A percentile compares a stretch with the other conserved stretches of the same genome.
phyloP scores from a whole-genome alignment of 495 filamentous ascomycete species.

The Penicillium ochrochloron region DNA sequence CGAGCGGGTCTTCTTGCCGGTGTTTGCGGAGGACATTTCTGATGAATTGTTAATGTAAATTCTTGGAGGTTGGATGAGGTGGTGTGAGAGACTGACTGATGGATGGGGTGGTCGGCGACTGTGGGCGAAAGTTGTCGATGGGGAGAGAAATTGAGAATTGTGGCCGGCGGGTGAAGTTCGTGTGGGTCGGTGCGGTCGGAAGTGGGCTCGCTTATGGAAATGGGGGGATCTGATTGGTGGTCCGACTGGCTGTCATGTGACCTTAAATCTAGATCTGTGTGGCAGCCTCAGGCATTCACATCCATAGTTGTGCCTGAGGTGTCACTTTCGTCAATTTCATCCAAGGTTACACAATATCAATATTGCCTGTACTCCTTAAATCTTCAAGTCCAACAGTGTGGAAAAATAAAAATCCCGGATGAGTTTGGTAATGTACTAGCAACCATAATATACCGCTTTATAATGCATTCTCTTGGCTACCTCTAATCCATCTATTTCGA shows the following conservation, averaged over 20 bases:
- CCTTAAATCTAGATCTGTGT: background rate
- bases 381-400: background rate
- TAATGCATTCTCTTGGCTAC: background rate
- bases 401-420: background rate
- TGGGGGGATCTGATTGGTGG: conserved; percentile 21
- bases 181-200: background rate
- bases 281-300: background rate
- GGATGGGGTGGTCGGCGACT: conserved; percentile 49
- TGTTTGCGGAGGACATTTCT: conserved; percentile 73
- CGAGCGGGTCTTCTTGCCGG: conserved; percentile 80
- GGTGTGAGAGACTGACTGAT: conserved; percentile 35
- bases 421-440: background rate
- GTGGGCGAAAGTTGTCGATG: conserved; percentile 52
- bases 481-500: conserved; percentile 16
- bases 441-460: background rate
- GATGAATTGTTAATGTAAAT: conserved; percentile 23
- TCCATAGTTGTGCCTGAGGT: background rate
- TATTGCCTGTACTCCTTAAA: background rate
- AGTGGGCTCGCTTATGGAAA: conserved; percentile 52
- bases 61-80: background rate
- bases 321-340: background rate
- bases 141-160: conserved; percentile 39
- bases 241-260: background rate
- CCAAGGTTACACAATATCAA: background rate
- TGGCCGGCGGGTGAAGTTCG: conserved; percentile 37